These are phyloP conservation scores for Pseudogymnoascus pannorum DNA, from an alignment of 2,329 filamentous ascomycete species.

Conservation along the genomic window DNA sequence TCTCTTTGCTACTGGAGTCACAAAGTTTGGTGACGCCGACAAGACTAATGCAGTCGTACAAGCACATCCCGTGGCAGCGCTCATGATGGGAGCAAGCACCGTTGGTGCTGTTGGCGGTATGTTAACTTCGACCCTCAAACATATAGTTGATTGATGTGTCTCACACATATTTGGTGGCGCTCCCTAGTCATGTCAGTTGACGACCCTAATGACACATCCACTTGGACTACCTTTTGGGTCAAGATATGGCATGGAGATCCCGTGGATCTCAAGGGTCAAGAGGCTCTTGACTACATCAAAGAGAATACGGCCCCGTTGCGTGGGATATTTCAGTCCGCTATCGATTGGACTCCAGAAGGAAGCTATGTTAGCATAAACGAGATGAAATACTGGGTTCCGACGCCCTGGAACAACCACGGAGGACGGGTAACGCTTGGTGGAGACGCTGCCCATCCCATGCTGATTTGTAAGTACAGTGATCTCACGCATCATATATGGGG, in stretches of 20 bases:
- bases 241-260: conserved; percentile 30
- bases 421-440: conserved; percentile 35
- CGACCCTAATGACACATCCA: conserved; percentile 20
- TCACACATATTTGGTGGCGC: background rate
- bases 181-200: conserved; percentile 22
- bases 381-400: conserved; percentile 32
- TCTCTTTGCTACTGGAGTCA: conserved; percentile 27
- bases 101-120: conserved; percentile 28
- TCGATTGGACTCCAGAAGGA: conserved; percentile 31
- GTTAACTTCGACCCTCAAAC: conserved; percentile 12
- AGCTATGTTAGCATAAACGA: conserved; percentile 29
- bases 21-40: conserved; percentile 21
- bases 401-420: conserved; percentile 21
- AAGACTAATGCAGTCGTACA: conserved; percentile 25
- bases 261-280: conserved; percentile 28
- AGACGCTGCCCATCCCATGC: conserved; percentile 42
- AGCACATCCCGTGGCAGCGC: conserved; percentile 28
- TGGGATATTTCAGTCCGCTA: conserved; percentile 28
- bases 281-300: conserved; percentile 30
- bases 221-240: conserved; percentile 32
- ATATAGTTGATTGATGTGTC: background rate
- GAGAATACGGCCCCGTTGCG: conserved; percentile 22
- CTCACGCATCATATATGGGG: background rate
- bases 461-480: conserved; percentile 36
- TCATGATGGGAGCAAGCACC: conserved; percentile 26